Conservation (phyloP, 2,329 filamentous ascomycete genomes). For the Sordariomycetes sp. region DNA sequence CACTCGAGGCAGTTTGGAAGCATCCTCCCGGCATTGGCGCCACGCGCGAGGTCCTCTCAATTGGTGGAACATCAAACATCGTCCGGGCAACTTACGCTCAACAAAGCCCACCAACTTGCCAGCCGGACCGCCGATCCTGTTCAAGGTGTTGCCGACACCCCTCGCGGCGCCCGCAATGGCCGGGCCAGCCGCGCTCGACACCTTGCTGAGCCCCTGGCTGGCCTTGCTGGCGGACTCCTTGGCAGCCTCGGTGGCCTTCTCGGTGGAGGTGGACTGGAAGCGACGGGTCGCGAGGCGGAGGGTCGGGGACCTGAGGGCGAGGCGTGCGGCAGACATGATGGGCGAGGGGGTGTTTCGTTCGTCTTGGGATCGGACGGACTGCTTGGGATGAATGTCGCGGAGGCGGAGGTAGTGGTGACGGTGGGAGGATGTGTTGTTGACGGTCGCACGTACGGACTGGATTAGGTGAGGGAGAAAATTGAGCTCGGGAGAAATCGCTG, state of each 20-base stretch:
- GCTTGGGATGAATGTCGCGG: constrained; percentile 7
- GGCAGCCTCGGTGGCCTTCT: constrained; percentile 35
- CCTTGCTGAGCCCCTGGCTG: constrained; percentile 72
- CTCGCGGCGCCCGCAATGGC: constrained; percentile 66
- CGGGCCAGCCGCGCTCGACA: constrained; percentile 70
- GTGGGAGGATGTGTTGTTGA: no score
- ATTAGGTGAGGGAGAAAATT: constrained; percentile 27
- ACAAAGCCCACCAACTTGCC: constrained; percentile 70
- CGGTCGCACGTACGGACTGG: no score
- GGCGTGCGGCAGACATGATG: constrained; percentile 27
- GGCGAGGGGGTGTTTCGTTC: no score
- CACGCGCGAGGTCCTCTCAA: no score
- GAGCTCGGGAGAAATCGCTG: constrained; percentile 37
- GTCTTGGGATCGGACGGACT: no score
- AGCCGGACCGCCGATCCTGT: constrained; percentile 74
- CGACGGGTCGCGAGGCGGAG: constrained; percentile 41
- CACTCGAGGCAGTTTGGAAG: no score
- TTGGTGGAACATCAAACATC: not conserved
- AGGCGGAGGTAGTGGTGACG: constrained; percentile 14
- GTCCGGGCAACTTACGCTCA: constrained; percentile 83
- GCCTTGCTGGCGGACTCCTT: constrained; percentile 54
- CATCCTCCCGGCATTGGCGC: no score
- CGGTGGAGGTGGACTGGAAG: constrained; percentile 49
- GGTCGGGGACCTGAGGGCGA: constrained; percentile 35
- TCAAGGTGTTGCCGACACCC: constrained; percentile 55